Evolutionary conservation across 2,329 filamentous ascomycete genomes (phyloP), one percentile per base, ranked within the genome.

Genomic region (Aspergillus sp.): DNA sequence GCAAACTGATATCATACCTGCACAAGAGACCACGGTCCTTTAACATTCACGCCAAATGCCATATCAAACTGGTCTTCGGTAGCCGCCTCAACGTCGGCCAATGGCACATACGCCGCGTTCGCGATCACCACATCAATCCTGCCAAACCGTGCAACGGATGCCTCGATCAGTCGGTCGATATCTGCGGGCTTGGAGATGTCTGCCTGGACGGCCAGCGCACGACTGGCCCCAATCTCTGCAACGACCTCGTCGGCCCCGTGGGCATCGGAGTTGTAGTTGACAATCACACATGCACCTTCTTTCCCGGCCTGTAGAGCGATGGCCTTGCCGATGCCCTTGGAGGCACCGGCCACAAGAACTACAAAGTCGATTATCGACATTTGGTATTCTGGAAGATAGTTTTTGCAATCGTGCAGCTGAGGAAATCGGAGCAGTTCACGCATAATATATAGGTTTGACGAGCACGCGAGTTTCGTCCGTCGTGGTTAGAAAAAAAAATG

Each of bases 51-150:
- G 48, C 71, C 74, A 67, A 84, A 83, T 5, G 73, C 74, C 4
- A 59, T 63, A 64, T 86, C 83, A 67, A 82, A 87, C 57, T 81
- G 76, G 5, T 74, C 78, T 69, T 86, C 83, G 0, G 78, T 83
- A 0, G 80, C 78, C 19, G 76, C 67, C 45, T 80, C 78, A 15
- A 88, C 74, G 52, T 80, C 78, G 15, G 76, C 77, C 72, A 84
- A 79, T 4, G 75, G 75, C 75, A 85, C 75, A 8, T 81, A 66
- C 0, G 80, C 86, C 0, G 86, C 85, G 62, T 85, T 87, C 3
- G 82, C 76, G 52, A 88, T 75, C 5, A 88, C 63, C 38, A 87
- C 81, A 73, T 89, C 86, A 64, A 89, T 82, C 63, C 80, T 80
- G 25, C 82, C 82, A 64, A 83, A 87, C 47, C 76, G 77, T 2